Base-by-base conservation (phyloP, 495 filamentous ascomycete species). In the Ramalina peruviana region DNA sequence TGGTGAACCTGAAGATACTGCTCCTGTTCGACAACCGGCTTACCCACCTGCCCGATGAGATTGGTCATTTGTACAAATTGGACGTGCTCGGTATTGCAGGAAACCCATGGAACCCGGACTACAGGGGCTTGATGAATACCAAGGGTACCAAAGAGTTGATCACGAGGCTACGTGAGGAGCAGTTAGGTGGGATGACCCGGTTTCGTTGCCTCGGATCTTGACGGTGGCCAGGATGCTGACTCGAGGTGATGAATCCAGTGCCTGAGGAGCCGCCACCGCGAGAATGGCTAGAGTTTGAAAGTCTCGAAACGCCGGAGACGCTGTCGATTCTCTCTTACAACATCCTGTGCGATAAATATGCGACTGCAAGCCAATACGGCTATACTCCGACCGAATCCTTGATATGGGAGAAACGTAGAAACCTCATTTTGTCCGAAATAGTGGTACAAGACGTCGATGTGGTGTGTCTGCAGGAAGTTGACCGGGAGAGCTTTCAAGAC, bases 51-150 rank as follows among this genome's bases (percentile, higher is more conserved):
- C 93, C 92, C 6, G 80, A 72, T 57, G 89, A 96, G 62, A 67
- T 99, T 51, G 92, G 92, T 3, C 85, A 85, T 39, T 72, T 99
- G 15, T 85, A 88, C 61, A 75, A 83, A 42, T 62, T 99, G 50
- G 86, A 97, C 25, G 81, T 88, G 52, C 70, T 99, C 13, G 92
- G 90, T 30, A 82, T 99, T 48, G 86, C 93, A 49, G 92, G 92
- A 10, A 97, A 97, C 63, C 86, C 86, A 4, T 60, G 95, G 38
- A 74, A 85, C 45, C 77, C 80, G 2, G 72, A 76, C 6, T 53
- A 86, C 23, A 90, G 84, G 65, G 72, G 80, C 51, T 80, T 81
- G 54, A 75, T 97, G 49, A 79, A 86, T 65, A 85, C 89, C 54
- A 76, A 86, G 36, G 89, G 89, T 38, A 95, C 92, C 1, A 85